These are phyloP conservation scores for Mrakia blollopis DNA, from an alignment of 768 basidiomycete genomes.

Conservation along the genomic window DNA sequence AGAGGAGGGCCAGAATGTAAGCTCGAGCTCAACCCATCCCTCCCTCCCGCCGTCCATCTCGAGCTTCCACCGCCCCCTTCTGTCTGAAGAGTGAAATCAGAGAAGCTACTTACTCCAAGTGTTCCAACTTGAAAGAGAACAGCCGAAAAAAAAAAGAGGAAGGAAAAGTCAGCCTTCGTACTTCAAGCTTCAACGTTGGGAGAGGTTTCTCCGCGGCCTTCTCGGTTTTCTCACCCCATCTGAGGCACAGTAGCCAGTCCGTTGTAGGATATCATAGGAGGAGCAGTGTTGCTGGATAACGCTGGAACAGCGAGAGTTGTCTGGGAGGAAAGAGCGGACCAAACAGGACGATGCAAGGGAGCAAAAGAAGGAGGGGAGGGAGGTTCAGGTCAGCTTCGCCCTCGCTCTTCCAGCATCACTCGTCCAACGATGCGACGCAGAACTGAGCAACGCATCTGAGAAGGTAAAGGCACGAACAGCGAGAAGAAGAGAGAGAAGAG, in stretches of 20 bases:
- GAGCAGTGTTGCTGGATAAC: neutral
- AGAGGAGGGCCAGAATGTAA: neutral
- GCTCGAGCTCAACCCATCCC: neutral
- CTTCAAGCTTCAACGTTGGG: neutral
- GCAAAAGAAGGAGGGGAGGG: neutral
- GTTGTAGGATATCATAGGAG: slow-evolving; percentile 24
- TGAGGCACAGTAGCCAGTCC: slow-evolving; percentile 19
- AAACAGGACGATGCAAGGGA: neutral
- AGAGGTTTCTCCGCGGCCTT: neutral
- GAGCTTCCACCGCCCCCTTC: neutral
- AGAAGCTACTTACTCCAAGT: slow-evolving; percentile 2
- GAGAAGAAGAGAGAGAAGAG: neutral
- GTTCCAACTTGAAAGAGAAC: neutral
- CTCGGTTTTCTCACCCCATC: slow-evolving; percentile 18
- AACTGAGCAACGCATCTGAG: neutral
- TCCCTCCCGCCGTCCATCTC: neutral
- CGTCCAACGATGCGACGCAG: neutral
- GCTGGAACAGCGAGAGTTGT: neutral
- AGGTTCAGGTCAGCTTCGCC: neutral
- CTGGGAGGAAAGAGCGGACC: neutral
- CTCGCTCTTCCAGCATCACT: neutral
- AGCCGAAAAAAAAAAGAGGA: neutral
- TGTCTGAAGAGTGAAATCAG: too few relatives aligned
- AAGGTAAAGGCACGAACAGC: too few relatives aligned
- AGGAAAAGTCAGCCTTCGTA: neutral